Evolutionary conservation across 306 rosid genomes (phyloP).

Genomic region (Malus domestica): ASM211411v1 NC_041795.1:25044501-25045000

Average conservation of each 20-base stretch:
- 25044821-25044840: neutral
- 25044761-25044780: neutral
- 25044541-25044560: neutral
- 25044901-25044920: neutral
- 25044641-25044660: neutral
- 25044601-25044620: neutral
- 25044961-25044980: slow-evolving; percentile 86
- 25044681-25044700: slow-evolving; percentile 54
- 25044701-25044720: slow-evolving; percentile 65
- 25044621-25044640: neutral
- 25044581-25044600: neutral
- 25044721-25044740: neutral
- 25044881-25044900: neutral
- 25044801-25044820: neutral
- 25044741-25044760: neutral
- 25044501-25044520: slow-evolving; percentile 93
- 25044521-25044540: slow-evolving; percentile 2
- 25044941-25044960: slow-evolving; percentile 36
- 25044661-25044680: slow-evolving; percentile 95
- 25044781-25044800: neutral
- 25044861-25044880: neutral
- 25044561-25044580: neutral
- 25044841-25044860: neutral
- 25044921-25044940: neutral
- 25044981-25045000: slow-evolving; percentile 76